Base-by-base conservation (phyloP, 495 filamentous ascomycete genomes). In the Darksidea phi region DNA sequence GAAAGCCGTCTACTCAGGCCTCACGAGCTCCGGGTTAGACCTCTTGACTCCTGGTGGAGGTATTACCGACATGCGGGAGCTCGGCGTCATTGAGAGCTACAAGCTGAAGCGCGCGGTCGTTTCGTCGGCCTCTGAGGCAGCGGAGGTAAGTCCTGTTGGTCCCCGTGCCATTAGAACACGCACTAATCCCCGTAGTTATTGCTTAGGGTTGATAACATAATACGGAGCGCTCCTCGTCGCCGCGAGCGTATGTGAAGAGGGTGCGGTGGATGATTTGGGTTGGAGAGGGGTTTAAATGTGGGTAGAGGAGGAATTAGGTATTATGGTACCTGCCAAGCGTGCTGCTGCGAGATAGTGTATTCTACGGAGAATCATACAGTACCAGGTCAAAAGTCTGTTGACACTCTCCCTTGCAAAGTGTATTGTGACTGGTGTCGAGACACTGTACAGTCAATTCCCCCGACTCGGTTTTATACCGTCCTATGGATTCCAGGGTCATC, bases 41-140 rank as follows among this genome's bases (percentile, higher is more conserved):
- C 77, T 98, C 62, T 78, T 88, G 74, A 89, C 88, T 0, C 91
- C 93, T 4, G 93, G 93, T 26, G 95, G 95, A 45, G 91, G 91
- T 36, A 92, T 98, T 72, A 83, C 91, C 6, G 93, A 98, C 72
- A 98, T 98, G 94, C 83, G 92, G 45, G 90, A 97, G 69, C 74
- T 95, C 54, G 95, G 94, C 21, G 91, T 98, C n/a, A 88, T 98
- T 70, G 94, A 98, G 77, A 95, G 91, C 70, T 98, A 97, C 80
- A 97, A 98, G 80, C 77, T 98, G 72, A 98, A 98, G 83, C 87
- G 86, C 73, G 94, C 94, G 13, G 94, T 98, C 57, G 94, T 98
- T 36, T 90, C 86, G 23, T 96, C 91, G 56, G 94, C 94, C 12
- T 91, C 89, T 21, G 94, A 98, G 77, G 94, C 94, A 34, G 93